Evolutionary conservation across 1,284 basidiomycete species (phyloP).

Genomic region (Exobasidium cylindrosporum): DNA sequence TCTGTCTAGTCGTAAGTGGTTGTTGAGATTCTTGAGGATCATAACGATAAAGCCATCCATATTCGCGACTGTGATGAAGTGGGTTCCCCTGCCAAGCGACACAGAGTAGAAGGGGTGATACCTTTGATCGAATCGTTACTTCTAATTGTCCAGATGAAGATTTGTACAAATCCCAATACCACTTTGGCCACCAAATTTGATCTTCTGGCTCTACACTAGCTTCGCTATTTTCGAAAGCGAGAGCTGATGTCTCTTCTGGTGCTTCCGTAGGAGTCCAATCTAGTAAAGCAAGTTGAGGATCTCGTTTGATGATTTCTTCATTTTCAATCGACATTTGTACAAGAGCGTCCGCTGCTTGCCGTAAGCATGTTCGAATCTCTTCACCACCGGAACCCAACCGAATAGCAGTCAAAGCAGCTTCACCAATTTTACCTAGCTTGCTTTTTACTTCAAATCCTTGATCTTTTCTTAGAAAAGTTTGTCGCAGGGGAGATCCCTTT

Average conservation of each 20-base stretch:
- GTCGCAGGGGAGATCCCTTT: slow-evolving; percentile 19
- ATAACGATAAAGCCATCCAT: slow-evolving; percentile 77
- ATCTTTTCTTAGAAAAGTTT: slow-evolving; percentile 9
- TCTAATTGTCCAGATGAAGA: slow-evolving; percentile 63
- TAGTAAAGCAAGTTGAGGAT: slow-evolving; percentile 34
- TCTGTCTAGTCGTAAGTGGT: slow-evolving; percentile 24
- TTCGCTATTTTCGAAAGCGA: slow-evolving; percentile 14
- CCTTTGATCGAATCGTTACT: slow-evolving; percentile 77
- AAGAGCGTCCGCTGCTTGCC: slow-evolving; percentile 26
- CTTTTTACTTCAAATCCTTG: neutral
- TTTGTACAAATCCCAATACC: slow-evolving; percentile 84
- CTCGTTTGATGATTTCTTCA: slow-evolving; percentile 7
- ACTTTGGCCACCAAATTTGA: slow-evolving; percentile 68
- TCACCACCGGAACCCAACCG: slow-evolving; percentile 10
- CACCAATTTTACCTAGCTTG: slow-evolving; percentile 10
- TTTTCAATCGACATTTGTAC: slow-evolving; percentile 15
- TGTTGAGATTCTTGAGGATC: slow-evolving; percentile 9
- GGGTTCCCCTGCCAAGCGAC: slow-evolving; percentile 86
- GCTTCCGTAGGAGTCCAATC: slow-evolving; percentile 31
- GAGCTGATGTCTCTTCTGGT: slow-evolving; percentile 10
- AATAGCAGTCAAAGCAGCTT: slow-evolving; percentile 20
- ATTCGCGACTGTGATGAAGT: slow-evolving; percentile 77
- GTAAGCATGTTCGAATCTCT: slow-evolving; percentile 15
- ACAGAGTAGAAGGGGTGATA: slow-evolving; percentile 79
- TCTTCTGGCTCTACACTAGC: neutral